Conservation (phyloP, 805 yeast genomes). For the Metschnikowia shivogae region DNA sequence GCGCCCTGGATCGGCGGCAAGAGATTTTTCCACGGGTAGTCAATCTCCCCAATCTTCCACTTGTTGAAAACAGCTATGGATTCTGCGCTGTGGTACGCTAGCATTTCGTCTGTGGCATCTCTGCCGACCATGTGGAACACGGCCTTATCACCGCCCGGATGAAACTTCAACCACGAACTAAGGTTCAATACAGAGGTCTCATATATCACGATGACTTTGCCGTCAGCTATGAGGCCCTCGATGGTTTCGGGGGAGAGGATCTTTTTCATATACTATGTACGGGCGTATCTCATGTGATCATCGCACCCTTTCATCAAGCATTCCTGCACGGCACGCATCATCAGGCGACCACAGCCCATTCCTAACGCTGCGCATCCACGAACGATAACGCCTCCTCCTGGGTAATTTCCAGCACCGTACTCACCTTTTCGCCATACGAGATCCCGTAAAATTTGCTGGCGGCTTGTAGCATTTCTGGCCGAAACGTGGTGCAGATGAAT, state of each 20-base stretch:
- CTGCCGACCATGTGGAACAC: conserved; percentile 81
- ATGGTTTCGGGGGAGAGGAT: conserved; percentile 35
- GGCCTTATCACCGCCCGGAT: conserved; percentile 90
- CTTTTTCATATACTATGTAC: conserved; percentile 6
- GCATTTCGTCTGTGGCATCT: conserved; percentile 89
- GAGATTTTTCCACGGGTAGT: conserved; percentile 65
- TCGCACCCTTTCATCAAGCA: not conserved
- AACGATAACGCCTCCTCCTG: conserved; percentile 76
- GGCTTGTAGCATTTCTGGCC: conserved; percentile 85
- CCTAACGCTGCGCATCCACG: conserved; percentile 59
- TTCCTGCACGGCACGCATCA: not conserved
- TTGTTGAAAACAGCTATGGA: conserved; percentile 48
- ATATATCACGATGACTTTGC: conserved; percentile 68
- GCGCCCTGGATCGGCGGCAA: conserved; percentile 92
- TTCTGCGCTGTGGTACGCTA: conserved; percentile 69
- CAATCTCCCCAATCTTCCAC: conserved; percentile 64
- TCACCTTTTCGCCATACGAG: conserved; percentile 73
- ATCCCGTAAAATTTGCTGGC: conserved; percentile 90
- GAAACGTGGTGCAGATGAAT: conserved; percentile 92
- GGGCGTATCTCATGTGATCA: not conserved
- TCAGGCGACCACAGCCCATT: conserved; percentile 1
- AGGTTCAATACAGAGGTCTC: conserved; percentile 57
- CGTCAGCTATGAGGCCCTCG: conserved; percentile 57
- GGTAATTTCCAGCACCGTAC: conserved; percentile 68
- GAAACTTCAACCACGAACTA: conserved; percentile 65